These are phyloP conservation scores for Musa acuminata DNA, from an alignment of 176 grass and related monocot genomes.

Conservation along the genomic window DNA sequence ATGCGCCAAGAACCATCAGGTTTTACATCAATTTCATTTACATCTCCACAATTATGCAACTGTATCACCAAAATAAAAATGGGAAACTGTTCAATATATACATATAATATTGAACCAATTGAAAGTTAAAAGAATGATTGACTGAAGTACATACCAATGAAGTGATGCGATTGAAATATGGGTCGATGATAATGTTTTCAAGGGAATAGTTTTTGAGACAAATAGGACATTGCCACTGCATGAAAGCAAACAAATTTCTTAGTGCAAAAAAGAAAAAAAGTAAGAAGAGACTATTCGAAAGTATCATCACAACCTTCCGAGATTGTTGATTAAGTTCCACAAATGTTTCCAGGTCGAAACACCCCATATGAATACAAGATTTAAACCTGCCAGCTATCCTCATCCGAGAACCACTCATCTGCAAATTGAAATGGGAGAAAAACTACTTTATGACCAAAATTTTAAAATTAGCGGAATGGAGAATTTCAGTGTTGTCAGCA, in stretches of 20 bases:
- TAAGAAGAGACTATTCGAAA: background rate
- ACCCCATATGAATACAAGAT: conserved; percentile 78
- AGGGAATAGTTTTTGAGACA: conserved; percentile 95
- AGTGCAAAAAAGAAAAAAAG: conserved; percentile 12
- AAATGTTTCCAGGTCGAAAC: conserved; percentile 97
- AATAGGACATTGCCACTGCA: conserved; percentile 96
- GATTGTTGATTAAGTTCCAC: conserved; percentile 93
- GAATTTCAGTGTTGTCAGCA: background rate
- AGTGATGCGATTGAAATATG: conserved; percentile 92
- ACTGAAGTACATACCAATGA: conserved; percentile 45
- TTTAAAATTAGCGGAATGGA: background rate
- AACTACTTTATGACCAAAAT: background rate
- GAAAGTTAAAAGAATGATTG: conserved; percentile 9
- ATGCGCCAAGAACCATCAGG: conserved; percentile 91
- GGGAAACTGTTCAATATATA: conserved; percentile 16
- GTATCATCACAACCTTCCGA: conserved; percentile 46
- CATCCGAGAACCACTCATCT: conserved; percentile 94
- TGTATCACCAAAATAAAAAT: conserved; percentile 22
- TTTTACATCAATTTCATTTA: conserved; percentile 92
- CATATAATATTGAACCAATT: background rate
- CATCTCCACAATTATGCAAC: conserved; percentile 67
- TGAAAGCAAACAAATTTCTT: conserved; percentile 31
- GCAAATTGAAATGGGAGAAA: conserved; percentile 15
- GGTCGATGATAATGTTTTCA: conserved; percentile 79
- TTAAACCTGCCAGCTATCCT: conserved; percentile 84